A percentile compares a stretch with the other conserved stretches of the same genome.
These are phyloP conservation scores for Phytopythium ostracodes DNA, from an alignment of 352 stramenopile genomes.

Conservation along the genomic window DNA sequence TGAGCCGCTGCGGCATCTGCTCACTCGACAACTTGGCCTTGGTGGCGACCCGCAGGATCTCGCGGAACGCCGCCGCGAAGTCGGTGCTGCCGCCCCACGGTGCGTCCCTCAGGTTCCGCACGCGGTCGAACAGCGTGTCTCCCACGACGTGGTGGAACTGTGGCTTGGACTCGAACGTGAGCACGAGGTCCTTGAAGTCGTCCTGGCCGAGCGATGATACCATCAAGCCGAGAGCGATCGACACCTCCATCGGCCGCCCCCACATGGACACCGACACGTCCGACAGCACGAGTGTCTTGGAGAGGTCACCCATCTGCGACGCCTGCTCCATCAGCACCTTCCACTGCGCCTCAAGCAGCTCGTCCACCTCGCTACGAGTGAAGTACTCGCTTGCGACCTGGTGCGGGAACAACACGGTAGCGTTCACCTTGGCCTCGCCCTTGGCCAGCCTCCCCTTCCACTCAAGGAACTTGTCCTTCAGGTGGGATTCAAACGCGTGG, in stretches of 20 bases:
- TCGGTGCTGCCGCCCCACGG: constrained; percentile 53
- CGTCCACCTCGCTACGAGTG: constrained; percentile 13
- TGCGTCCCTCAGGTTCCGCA: constrained; percentile 14
- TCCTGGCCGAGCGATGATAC: constrained; percentile 35
- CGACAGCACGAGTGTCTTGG: constrained; percentile 44
- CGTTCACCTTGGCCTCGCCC: constrained; percentile 42
- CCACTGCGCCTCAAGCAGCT: constrained; percentile 52
- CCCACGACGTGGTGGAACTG: constrained; percentile 37
- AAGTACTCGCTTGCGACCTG: constrained; percentile 43
- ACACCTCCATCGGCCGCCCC: constrained; percentile 33
- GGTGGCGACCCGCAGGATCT: constrained; percentile 40
- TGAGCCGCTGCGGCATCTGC: constrained; percentile 54
- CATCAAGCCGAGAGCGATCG: constrained; percentile 35
- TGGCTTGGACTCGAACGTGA: constrained; percentile 40
- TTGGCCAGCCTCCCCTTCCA: constrained; percentile 27
- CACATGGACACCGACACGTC: constrained; percentile 44
- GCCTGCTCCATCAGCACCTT: constrained; percentile 32
- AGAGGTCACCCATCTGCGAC: constrained; percentile 10
- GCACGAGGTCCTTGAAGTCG: constrained; percentile 50
- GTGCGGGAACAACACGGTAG: constrained; percentile 41
- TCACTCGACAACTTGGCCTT: constrained; percentile 25
- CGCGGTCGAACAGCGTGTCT: constrained; percentile 25
- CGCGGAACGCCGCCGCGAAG: constrained; percentile 58
- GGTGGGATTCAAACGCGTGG: constrained; percentile 34
- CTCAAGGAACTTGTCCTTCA: constrained; percentile 26